Percentiles rank a stretch among this genome's conserved stretches.
Conservation (phyloP, 768 basidiomycete genomes). For the Rubroboletus satanas region DNA sequence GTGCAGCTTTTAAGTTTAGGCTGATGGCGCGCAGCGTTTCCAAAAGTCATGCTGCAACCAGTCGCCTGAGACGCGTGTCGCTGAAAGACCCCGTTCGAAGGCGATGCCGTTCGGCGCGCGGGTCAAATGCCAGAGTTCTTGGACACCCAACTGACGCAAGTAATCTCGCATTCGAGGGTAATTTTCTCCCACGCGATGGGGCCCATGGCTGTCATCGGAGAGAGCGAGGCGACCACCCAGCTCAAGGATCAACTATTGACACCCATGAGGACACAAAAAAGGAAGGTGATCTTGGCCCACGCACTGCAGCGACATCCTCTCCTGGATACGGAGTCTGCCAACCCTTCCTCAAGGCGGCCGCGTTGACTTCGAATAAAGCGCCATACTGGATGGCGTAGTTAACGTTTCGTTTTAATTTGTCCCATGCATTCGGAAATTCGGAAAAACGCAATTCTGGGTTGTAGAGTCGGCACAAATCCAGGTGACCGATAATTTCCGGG, state of each 20-base stretch:
- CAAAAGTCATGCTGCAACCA: slow-evolving; percentile 66
- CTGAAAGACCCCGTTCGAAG: slow-evolving; percentile 32
- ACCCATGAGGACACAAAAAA: slow-evolving; percentile 11
- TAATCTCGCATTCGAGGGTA: slow-evolving; percentile 68
- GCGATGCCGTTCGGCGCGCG: slow-evolving; percentile 32
- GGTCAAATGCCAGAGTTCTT: slow-evolving; percentile 60
- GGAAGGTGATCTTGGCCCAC: slow-evolving; percentile 26
- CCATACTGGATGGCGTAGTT: slow-evolving; percentile 71
- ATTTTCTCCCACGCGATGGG: slow-evolving; percentile 82
- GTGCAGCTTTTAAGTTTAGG: slow-evolving; percentile 14
- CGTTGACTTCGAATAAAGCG: slow-evolving; percentile 89
- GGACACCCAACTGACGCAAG: slow-evolving; percentile 53
- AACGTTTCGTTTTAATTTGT: slow-evolving; percentile 72
- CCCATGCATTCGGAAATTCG: slow-evolving; percentile 57
- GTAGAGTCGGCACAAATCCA: slow-evolving; percentile 91
- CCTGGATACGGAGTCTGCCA: slow-evolving; percentile 87
- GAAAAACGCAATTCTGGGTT: slow-evolving; percentile 54
- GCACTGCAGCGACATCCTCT: slow-evolving; percentile 68
- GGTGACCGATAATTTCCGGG: slow-evolving; percentile 90
- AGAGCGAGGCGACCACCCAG: slow-evolving; percentile 73
- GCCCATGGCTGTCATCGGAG: slow-evolving; percentile 96
- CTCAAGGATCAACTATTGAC: slow-evolving; percentile 60
- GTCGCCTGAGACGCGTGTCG: slow-evolving; percentile 44
- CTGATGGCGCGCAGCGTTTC: slow-evolving; percentile 27
- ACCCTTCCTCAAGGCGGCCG: slow-evolving; percentile 88